Evolutionary conservation across 1,284 basidiomycete species (phyloP), one percentile per base, ranked within the genome.

Genomic region (Cutaneotrichosporon spelunceum): DNA sequence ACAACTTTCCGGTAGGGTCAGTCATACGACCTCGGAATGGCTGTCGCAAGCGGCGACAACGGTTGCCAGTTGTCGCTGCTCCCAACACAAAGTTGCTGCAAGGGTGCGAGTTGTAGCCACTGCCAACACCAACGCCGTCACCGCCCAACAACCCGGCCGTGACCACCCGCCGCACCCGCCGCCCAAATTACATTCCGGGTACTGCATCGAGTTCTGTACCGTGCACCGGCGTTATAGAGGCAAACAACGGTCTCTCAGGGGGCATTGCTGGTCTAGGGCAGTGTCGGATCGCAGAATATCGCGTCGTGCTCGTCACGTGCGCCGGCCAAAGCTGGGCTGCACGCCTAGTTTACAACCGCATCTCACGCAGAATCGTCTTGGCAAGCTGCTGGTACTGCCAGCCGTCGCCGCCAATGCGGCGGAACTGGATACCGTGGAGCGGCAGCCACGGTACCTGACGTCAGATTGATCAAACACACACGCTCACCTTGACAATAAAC

Each of bases 341-440:
- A 39, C 52, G 14, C 23, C 21, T 26, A 21, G 44, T n/a, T 27
- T 66, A 93, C 82, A 97, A 81, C 81, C 95, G 93, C 79, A 97
- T 84, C 79, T 96, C 93, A 61, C 91, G 90, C 70, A 97, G 78
- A 48, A 97, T 92, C 62, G 93, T 84, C 72, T 92, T 86, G n/a
- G 93, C 94, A 54, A 98, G 84, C 89, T 93, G 93, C 76, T 93
- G 90, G 77, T 97, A 96, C 80, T 97, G 93, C 94, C 93, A 97
- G 2, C 91, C 91, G 69, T 97, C 93, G 3, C 94, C 94, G 49
- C 90, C 87, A 0, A 90, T 86, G 61, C 95, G 84, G 58, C 94
- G 87, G 82, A 99, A 99, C 75, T 98, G 95, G 61, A 99, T 88
- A 1, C 95, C 95, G 74, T 97, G 91, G 33, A 99, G 82, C 1